Evolutionary conservation across 371 early-diverging fungal genomes (phyloP).

Genomic region (Capniomyces stellatus): DNA sequence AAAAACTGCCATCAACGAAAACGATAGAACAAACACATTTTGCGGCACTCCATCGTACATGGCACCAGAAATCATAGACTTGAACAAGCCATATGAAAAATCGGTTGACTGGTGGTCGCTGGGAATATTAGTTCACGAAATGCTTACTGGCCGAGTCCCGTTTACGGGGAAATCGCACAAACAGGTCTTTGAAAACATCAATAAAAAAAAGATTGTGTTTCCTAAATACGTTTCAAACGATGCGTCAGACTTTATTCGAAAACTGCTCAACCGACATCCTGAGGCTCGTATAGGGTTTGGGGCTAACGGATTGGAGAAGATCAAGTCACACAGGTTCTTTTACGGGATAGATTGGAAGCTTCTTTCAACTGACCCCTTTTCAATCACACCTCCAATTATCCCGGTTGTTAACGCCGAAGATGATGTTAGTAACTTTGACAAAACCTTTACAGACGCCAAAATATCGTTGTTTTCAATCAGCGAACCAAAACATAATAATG

Average conservation of each 20-base stretch:
- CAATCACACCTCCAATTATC: constrained; percentile 17
- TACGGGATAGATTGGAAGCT: constrained; percentile 62
- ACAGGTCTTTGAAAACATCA: constrained; percentile 81
- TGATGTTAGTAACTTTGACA: constrained; percentile 61
- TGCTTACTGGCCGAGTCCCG: constrained; percentile 72
- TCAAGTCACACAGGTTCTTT: constrained; percentile 78
- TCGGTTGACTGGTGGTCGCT: constrained; percentile 94
- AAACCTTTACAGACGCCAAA: constrained; percentile 36
- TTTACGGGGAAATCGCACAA: constrained; percentile 90
- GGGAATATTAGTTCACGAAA: constrained; percentile 83
- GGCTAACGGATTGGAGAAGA: constrained; percentile 48
- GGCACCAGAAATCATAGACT: constrained; percentile 84
- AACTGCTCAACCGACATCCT: constrained; percentile 67
- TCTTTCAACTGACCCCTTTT: constrained; percentile 10
- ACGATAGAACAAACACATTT: constrained; percentile 82
- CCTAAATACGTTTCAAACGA: constrained; percentile 39
- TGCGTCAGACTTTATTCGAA: constrained; percentile 75
- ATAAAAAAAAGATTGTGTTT: constrained; percentile 32
- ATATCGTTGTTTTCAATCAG: too few species aligned
- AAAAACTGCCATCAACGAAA: constrained; percentile 35
- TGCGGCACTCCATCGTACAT: constrained; percentile 88
- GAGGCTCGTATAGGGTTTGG: constrained; percentile 72
- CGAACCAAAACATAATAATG: too few species aligned
- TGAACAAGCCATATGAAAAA: constrained; percentile 66
- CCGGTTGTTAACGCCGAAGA: constrained; percentile 19